Evolutionary conservation across 2,329 filamentous ascomycete genomes (phyloP).

Genomic region (Fusarium pseudograminearum): DNA sequence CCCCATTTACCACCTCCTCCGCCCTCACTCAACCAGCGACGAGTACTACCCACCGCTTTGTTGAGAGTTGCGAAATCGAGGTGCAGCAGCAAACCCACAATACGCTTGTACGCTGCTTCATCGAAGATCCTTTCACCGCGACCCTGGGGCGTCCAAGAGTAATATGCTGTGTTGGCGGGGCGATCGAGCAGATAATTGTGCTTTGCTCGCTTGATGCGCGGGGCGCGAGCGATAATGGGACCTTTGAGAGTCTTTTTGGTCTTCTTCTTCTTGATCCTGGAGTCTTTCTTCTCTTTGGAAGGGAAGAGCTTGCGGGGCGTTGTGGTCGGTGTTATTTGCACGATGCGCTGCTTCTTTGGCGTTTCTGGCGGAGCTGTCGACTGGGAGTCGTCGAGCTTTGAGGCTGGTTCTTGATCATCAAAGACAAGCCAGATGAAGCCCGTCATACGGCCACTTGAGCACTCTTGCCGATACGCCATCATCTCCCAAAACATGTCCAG

Average conservation of each 20-base stretch:
- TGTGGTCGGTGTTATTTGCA: slow-evolving; percentile 49
- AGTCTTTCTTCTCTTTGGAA: slow-evolving; percentile 30
- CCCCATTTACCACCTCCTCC: slow-evolving; percentile 67
- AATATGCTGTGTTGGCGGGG: slow-evolving; percentile 70
- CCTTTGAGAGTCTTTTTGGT: slow-evolving; percentile 66
- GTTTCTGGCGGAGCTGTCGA: slow-evolving; percentile 48
- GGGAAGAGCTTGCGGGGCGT: slow-evolving; percentile 53
- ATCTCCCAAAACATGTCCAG: slow-evolving; percentile 98
- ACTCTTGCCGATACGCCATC: slow-evolving; percentile 97
- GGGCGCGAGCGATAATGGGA: slow-evolving; percentile 71
- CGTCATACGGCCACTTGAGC: slow-evolving; percentile 89
- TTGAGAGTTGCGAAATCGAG: slow-evolving; percentile 78
- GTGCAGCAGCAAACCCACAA: slow-evolving; percentile 76
- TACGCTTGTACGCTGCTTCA: slow-evolving; percentile 73
- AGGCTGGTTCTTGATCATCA: slow-evolving; percentile 60
- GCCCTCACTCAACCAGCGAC: slow-evolving; percentile 77
- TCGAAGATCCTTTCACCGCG: slow-evolving; percentile 73
- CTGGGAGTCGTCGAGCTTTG: slow-evolving; percentile 36
- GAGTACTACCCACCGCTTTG: slow-evolving; percentile 73
- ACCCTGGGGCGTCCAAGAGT: slow-evolving; percentile 72
- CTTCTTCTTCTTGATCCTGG: slow-evolving; percentile 48
- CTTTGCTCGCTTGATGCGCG: slow-evolving; percentile 71
- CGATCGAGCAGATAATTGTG: slow-evolving; percentile 63
- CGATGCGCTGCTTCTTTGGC: slow-evolving; percentile 48
- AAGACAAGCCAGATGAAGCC: slow-evolving; percentile 96